Evolutionary conservation across 352 stramenopile genomes (phyloP), one percentile per base, ranked within the genome.

Genomic region (Pythium sp.): DNA sequence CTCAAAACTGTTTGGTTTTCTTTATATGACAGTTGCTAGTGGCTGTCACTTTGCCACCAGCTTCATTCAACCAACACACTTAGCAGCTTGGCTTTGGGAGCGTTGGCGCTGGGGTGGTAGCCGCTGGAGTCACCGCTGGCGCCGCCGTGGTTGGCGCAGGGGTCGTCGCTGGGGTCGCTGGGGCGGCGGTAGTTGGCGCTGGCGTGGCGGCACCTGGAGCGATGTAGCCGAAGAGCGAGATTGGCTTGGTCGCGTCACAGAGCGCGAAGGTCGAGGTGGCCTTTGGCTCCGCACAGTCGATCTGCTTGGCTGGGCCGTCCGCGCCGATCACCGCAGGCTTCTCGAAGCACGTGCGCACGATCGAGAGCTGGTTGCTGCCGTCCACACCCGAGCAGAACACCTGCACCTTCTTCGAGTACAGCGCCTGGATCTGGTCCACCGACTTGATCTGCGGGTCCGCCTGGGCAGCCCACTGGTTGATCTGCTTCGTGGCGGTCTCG

Each of bases 231-330:
- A 71, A 64, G 49, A 90, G 74, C 66, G 72, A 76, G 62, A 90
- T 81, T 3, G 81, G 79, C 49, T 66, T 71, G 58, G 73, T 67
- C 53, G 62, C 58, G 26, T 77, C 80, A 68, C 82, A 90, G 20
- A 83, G 69, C 30, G 76, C 75, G 63, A 90, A 90, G 11, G 80
- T 82, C 26, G 75, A 69, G 24, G 76, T 83, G 65, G 78, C 75
- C 5, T 67, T 72, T 2, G 73, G 67, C 14, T 72, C 69, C 1
- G 72, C 76, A 58, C 82, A 90, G 77, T 90, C 82, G 38, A 77
- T 81, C 69, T 80, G 77, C 57, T 72, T 74, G 24, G 75, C 82
- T 32, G 80, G 76, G 7, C 78, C 78, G n/a, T 75, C 69, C n/a
- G 68, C 73, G 28, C 70, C 71, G 58, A 77, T 73, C 38, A 68